Evolutionary conservation across 441 rosid species (phyloP).

Genomic region (Brassica hybrid): DNA sequence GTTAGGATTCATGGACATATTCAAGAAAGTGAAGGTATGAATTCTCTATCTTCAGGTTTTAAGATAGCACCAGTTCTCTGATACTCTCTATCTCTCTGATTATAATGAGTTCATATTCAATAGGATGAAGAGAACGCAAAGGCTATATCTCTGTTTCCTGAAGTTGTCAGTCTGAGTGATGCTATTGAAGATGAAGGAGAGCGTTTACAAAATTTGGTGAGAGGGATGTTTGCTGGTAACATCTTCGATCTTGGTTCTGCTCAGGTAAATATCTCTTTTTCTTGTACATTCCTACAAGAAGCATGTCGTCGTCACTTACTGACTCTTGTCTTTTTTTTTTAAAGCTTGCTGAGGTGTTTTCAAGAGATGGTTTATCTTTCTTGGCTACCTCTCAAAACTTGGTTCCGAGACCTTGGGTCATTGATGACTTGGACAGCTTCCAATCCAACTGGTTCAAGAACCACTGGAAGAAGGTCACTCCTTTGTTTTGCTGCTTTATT

Average conservation of each 20-base stretch:
- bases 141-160: constrained; percentile 80
- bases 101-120: constrained; percentile 4
- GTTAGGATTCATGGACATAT: constrained; percentile 90
- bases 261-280: constrained; percentile 64
- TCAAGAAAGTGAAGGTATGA: constrained; percentile 93
- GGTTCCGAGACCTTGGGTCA: constrained; percentile 92
- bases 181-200: constrained; percentile 70
- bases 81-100: too few relatives aligned
- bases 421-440: constrained; percentile 88
- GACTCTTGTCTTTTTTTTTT: constrained; percentile 16
- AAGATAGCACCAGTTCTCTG: constrained; percentile 9
- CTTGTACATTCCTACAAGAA: constrained; percentile 50
- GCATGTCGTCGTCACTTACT: constrained; percentile 40
- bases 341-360: constrained; percentile 83
- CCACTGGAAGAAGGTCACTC: constrained; percentile 86
- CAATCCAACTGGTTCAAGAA: constrained; percentile 79
- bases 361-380: constrained; percentile 92
- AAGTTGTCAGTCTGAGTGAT: constrained; percentile 79
- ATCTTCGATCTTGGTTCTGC: constrained; percentile 96
- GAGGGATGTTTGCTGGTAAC: constrained; percentile 95
- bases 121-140: constrained; percentile 68
- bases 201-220: constrained; percentile 81
- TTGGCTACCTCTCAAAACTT: constrained; percentile 87
- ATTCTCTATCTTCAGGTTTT: constrained; percentile 9
- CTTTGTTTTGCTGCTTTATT: too few relatives aligned